phyloP scores from a whole-genome alignment of 352 stramenopile species.

The Phytophthora constricta region DNA sequence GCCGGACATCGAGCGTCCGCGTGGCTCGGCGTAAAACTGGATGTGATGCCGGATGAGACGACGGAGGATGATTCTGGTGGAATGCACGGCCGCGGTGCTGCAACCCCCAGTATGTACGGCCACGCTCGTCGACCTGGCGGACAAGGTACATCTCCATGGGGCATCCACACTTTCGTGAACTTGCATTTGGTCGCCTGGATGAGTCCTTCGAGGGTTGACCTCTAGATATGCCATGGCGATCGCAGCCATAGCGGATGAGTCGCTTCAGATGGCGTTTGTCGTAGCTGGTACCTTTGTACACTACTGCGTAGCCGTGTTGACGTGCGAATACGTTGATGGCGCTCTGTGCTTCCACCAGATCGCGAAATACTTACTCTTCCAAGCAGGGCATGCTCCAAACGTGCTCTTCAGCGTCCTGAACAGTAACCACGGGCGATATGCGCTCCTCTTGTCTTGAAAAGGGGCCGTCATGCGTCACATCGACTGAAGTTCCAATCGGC shows the following conservation, averaged over 20 bases:
- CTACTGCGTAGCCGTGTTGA: background rate
- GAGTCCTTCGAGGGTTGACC: background rate
- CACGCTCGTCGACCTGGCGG: background rate
- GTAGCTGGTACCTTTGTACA: background rate
- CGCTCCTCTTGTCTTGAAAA: too few species aligned
- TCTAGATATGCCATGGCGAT: background rate
- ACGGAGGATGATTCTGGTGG: constrained; percentile 7
- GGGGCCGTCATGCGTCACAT: too few species aligned
- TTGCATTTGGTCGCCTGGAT: background rate
- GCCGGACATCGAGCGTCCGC: background rate
- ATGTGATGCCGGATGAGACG: constrained; percentile 10
- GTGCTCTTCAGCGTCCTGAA: too few species aligned
- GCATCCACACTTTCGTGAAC: constrained; percentile 5
- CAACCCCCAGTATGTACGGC: too few species aligned
- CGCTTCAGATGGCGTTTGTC: background rate
- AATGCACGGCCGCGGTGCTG: constrained; percentile 3
- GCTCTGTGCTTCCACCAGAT: background rate
- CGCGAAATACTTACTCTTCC: background rate
- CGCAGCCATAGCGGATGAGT: background rate
- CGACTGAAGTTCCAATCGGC: too few species aligned
- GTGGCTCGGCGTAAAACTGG: constrained; percentile 7
- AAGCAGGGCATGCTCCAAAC: background rate
- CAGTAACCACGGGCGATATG: too few species aligned
- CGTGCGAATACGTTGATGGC: background rate
- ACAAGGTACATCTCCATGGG: constrained; percentile 11